Base-by-base conservation (phyloP, 1,139 yeast species). In the Maudiozyma humilis region DNA sequence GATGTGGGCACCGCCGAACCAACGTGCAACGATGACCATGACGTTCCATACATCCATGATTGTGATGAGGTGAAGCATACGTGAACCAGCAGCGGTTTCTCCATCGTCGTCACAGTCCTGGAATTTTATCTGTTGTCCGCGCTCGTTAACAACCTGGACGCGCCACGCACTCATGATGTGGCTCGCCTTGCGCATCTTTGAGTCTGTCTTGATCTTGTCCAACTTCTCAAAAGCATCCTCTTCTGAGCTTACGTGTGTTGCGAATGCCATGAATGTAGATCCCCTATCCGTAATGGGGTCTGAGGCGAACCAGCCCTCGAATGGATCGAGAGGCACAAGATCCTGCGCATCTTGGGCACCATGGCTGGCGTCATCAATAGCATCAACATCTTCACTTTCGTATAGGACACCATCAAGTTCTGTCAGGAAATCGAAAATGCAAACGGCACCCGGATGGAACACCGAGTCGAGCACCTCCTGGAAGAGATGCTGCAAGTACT, bases 71-170 rank as follows among this genome's bases (percentile, higher is more conserved):
- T 88, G 96, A 45, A 88, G 65, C 69, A 89, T 68, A 47, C 96
- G 68, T 4, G 93, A 79, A 4, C 99, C 98, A 0, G 98, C 96
- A 0, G 97, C 98, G 0, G 95, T 75, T 59, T 91, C 99, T 3
- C 98, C 98, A 60, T 91, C 98, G 60, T 93, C 98, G 56, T 91
- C 97, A 57, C 85, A 87, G 57, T 91, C 97, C 55, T 85, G 91
- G 46, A 71, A 74, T 38, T 73, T 71, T 0, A 79, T 73, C n/a
- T 51, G 52, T 20, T 48, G 47, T 4, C 39, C 44, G 20, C 46
- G 44, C 2, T 17, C 33, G 25, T 40, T 43, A 12, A 62, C 64
- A 20, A 54, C 53, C 48, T 71, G 71, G 2, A 89, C 82, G 50
- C 97, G 68, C 82, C 91, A 89, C 0, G 95, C 89, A 20, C 80